Evolutionary conservation across 768 basidiomycete genomes (phyloP).

Genomic region (Mycena amicta): DNA sequence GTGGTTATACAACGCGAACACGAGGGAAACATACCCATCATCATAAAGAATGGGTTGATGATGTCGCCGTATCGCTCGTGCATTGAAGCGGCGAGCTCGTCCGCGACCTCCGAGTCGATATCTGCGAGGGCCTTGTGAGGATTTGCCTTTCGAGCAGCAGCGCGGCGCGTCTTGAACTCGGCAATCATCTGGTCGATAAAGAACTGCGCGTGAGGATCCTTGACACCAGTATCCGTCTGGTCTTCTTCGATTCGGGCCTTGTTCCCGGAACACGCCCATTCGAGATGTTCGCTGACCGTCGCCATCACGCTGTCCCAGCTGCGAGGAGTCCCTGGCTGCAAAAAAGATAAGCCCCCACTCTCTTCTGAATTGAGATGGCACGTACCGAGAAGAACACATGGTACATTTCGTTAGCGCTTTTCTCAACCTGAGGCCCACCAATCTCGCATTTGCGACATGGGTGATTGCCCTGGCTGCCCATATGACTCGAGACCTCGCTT

Average conservation of each 20-base stretch:
- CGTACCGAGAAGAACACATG: conserved; percentile 34
- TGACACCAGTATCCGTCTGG: conserved; percentile 4
- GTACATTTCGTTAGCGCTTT: conserved; percentile 35
- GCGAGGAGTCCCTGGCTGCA: conserved; percentile 27
- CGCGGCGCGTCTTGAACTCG: not conserved
- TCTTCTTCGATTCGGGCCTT: conserved; percentile 14
- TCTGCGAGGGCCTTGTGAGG: not conserved
- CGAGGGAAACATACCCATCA: too few species aligned
- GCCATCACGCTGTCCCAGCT: conserved; percentile 22
- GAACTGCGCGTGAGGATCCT: conserved; percentile 10
- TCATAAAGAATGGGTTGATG: conserved; percentile 7
- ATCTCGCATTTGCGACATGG: conserved; percentile 42
- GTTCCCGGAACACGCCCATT: conserved; percentile 33
- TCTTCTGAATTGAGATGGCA: not conserved
- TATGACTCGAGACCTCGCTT: conserved; percentile 38
- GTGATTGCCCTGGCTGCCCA: conserved; percentile 41
- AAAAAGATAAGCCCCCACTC: not conserved
- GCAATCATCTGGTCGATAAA: conserved; percentile 10
- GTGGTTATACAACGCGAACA: too few species aligned
- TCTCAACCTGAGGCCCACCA: conserved; percentile 36
- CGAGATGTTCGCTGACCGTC: conserved; percentile 32
- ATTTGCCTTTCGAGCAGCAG: not conserved
- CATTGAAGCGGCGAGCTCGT: too few species aligned
- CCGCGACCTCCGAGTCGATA: too few species aligned
- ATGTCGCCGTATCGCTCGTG: conserved; percentile 9